Base-by-base conservation (phyloP, 805 yeast species). In the Monosporozyma yasuniensis region DNA sequence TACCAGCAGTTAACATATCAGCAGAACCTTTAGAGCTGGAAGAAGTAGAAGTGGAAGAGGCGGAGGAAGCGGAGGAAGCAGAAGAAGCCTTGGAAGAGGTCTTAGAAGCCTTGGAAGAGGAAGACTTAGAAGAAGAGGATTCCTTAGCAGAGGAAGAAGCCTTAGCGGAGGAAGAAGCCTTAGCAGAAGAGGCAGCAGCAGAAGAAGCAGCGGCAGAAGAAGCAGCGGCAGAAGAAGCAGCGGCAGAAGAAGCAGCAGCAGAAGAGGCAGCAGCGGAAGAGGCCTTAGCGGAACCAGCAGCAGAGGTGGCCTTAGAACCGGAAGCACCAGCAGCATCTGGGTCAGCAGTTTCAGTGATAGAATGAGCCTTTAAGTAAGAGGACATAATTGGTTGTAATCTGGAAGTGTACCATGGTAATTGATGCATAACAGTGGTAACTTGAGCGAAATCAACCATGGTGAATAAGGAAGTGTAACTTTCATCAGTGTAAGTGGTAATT, bases 371-470 rank as follows among this genome's bases (percentile, higher is more conserved):
- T 39, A 56, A 35, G 49, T 54, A 58, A 43, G 58, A 49, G 8
- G 53, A 44, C 28, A 59, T 51, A 27, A 47, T 56, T 38, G 64
- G 55, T 18, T 50, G 52, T 39, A 65, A 47, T 56, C 68, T 63
- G 27, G 61, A 49, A 22, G 63, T 53, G 55, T 63, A 68, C 71
- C 71, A 68, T 57, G 72, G 70, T 39, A 68, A 52, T 27, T 60
- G 65, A 14, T 66, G 55, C 48, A 68, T 60, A 48, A 63, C 59
- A 6, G 67, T 49, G 32, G 63, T 58, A 37, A 67, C 67, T 35
- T 60, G 58, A 50, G 49, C 48, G 51, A 61, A 56, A 55, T 68
- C 63, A 46, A 69, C 57, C 47, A 54, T 53, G 19, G 54, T 19
- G 59, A 55, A 67, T 51, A 65, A 57, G 30, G 68, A 54, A 46